These are phyloP conservation scores for Bryoglossum gracile DNA, from an alignment of 495 filamentous ascomycete genomes.

Conservation along the genomic window DNA sequence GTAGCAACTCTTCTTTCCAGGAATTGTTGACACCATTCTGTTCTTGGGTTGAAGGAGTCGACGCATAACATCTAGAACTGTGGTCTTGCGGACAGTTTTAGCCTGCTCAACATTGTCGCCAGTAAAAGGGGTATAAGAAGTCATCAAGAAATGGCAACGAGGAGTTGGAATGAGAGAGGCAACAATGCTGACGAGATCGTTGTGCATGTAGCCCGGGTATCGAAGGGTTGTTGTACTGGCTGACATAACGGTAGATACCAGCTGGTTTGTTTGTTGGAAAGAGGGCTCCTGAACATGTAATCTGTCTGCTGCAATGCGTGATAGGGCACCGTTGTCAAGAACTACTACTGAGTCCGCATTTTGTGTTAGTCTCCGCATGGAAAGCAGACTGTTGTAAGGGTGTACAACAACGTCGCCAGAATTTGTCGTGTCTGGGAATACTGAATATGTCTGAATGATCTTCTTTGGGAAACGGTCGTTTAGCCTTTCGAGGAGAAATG, in stretches of 20 bases:
- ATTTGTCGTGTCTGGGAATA: slow-evolving; percentile 87
- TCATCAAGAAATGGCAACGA: slow-evolving; percentile 96
- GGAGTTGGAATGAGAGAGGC: slow-evolving; percentile 94
- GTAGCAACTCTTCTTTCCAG: slow-evolving; percentile 95
- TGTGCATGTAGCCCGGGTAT: slow-evolving; percentile 99
- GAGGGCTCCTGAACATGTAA: slow-evolving; percentile 91
- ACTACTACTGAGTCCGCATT: slow-evolving; percentile 99
- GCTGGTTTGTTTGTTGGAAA: slow-evolving; percentile 94
- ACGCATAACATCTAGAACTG: slow-evolving; percentile 95
- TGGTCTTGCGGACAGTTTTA: slow-evolving; percentile 95
- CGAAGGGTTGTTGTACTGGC: slow-evolving; percentile 92
- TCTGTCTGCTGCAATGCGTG: slow-evolving; percentile 87
- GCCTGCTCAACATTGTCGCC: slow-evolving; percentile 92
- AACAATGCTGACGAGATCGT: slow-evolving; percentile 93
- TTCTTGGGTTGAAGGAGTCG: slow-evolving; percentile 95
- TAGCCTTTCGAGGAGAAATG: slow-evolving; percentile 89
- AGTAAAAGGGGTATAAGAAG: slow-evolving; percentile 95
- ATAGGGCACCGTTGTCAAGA: slow-evolving; percentile 89
- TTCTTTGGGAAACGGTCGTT: slow-evolving; percentile 99
- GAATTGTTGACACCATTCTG: slow-evolving; percentile 94
- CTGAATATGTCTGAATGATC: slow-evolving; percentile 97
- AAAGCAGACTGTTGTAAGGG: slow-evolving; percentile 92
- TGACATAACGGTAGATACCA: slow-evolving; percentile 98
- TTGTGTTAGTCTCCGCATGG: slow-evolving; percentile 84
- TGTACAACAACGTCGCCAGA: slow-evolving; percentile 89